Conservation (phyloP, 257 asterid genomes). For the Solanum chilense region DNA sequence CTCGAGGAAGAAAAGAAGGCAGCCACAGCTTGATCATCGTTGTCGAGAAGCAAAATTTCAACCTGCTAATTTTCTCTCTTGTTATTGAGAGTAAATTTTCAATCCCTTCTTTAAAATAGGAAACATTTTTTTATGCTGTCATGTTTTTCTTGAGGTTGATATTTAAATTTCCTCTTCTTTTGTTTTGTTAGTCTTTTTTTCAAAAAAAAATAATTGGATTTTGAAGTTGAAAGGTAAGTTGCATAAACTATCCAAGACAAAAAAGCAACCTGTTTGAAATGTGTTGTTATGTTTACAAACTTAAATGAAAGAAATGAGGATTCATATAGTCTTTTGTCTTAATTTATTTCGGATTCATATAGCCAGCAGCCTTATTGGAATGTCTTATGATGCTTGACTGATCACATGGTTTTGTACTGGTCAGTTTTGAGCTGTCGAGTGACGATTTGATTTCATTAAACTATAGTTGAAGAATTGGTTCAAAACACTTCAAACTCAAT, state of each 20-base stretch:
- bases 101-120: neutral
- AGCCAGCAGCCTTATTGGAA: too few relatives aligned
- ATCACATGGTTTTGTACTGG: too few relatives aligned
- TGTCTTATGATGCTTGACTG: too few relatives aligned
- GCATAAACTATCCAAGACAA: neutral
- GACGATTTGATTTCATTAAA: neutral
- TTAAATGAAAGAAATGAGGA: too few relatives aligned
- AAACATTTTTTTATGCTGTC: neutral
- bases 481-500: neutral
- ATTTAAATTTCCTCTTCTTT: too few relatives aligned
- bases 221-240: neutral
- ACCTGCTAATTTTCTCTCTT: neutral
- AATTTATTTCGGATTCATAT: too few relatives aligned
- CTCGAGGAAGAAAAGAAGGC: constrained; percentile 74
- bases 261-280: neutral
- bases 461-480: neutral
- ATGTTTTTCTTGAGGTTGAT: too few relatives aligned
- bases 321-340: too few relatives aligned
- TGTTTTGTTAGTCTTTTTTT: neutral
- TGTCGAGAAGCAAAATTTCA: neutral
- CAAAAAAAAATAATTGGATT: neutral
- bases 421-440: too few relatives aligned
- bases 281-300: neutral
- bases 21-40: constrained; percentile 15
- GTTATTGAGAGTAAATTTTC: neutral